Conservation (phyloP, 2,329 filamentous ascomycete genomes). For the Clarireedia hainanense region DNA sequence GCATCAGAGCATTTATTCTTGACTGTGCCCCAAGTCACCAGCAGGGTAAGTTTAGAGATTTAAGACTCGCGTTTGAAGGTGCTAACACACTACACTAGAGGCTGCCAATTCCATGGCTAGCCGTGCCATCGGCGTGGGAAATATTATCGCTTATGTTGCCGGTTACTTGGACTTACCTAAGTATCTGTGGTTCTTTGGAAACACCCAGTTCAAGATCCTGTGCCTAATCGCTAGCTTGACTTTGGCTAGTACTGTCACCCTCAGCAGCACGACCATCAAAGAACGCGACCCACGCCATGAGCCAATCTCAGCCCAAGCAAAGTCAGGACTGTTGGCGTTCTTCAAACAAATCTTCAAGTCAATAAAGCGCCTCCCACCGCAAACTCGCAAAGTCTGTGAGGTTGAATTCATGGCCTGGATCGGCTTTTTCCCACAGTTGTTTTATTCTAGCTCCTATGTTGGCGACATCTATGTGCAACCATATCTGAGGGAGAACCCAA, state of each 20-base stretch:
- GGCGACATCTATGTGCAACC: constrained; percentile 89
- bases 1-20: constrained; percentile 84
- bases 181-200: constrained; percentile 70
- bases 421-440: constrained; percentile 91
- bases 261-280: constrained; percentile 61
- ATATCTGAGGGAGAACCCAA: constrained; percentile 65
- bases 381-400: constrained; percentile 73
- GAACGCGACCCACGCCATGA: constrained; percentile 78
- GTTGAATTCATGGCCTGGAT: constrained; percentile 87
- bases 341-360: constrained; percentile 72
- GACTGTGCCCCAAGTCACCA: constrained; percentile 89
- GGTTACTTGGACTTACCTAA: constrained; percentile 75
- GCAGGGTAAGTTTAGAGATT: constrained; percentile 45
- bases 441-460: constrained; percentile 91
- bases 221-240: constrained; percentile 76
- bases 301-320: constrained; percentile 49
- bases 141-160: constrained; percentile 83
- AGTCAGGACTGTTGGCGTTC: constrained; percentile 65
- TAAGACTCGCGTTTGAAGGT: too few relatives aligned
- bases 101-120: constrained; percentile 91
- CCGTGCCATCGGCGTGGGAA: constrained; percentile 76
- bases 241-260: constrained; percentile 58
- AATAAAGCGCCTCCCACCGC: constrained; percentile 69
- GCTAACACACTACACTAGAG: constrained; percentile 18
- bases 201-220: constrained; percentile 88